Evolutionary conservation across 2,329 filamentous ascomycete species (phyloP).

Genomic region (Aspergillus jensenii): DNA sequence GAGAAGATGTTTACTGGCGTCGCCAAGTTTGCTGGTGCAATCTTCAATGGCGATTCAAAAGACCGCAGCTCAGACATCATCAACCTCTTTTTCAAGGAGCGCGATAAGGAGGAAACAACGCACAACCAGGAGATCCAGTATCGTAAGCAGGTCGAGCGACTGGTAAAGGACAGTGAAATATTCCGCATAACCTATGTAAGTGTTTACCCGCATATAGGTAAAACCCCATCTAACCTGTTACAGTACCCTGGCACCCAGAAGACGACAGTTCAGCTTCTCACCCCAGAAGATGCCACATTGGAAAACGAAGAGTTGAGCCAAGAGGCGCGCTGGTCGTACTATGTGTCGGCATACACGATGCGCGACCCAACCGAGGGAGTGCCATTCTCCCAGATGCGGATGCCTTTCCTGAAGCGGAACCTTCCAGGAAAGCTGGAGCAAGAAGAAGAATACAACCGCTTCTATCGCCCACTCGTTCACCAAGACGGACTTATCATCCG

Average conservation of each 20-base stretch:
- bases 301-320: constrained; percentile 68
- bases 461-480: constrained; percentile 55
- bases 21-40: constrained; percentile 75
- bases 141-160: constrained; percentile 87
- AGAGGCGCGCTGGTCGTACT: constrained; percentile 81
- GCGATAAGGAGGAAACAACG: constrained; percentile 80
- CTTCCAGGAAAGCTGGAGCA: constrained; percentile 62
- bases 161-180: constrained; percentile 87
- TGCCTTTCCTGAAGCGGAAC: constrained; percentile 70
- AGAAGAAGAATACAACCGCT: constrained; percentile 61
- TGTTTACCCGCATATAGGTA: constrained; percentile 24
- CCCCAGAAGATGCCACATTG: constrained; percentile 77
- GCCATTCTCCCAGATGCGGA: constrained; percentile 62
- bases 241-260: constrained; percentile 67
- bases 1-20: constrained; percentile 83
- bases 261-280: constrained; percentile 77
- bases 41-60: constrained; percentile 82
- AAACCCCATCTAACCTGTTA: constrained; percentile 26
- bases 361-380: constrained; percentile 85
- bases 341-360: constrained; percentile 87
- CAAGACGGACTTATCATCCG: constrained; percentile 69
- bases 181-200: constrained; percentile 90
- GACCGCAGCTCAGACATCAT: constrained; percentile 93
- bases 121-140: constrained; percentile 88
- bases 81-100: constrained; percentile 78